Percentiles rank a stretch among this genome's conserved stretches.
Conservation (phyloP, 164 flowering plant species). For the Nymphaea thermarum region DNA sequence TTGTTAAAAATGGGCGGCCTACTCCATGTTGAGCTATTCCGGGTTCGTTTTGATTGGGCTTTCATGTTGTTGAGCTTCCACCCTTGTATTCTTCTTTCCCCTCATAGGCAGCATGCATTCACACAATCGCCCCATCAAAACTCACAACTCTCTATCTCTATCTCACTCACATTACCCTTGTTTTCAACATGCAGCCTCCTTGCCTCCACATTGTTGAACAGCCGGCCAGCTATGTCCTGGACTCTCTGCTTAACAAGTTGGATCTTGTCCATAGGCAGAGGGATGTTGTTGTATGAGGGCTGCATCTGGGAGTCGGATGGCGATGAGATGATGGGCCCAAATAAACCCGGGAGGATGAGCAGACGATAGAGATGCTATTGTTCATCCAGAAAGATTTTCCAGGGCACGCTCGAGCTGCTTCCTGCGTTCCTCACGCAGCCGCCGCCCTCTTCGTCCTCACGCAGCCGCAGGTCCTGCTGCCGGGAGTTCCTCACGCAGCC, state of each 20-base stretch:
- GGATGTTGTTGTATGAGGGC: constrained; percentile 51
- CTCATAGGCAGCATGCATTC: too few species aligned
- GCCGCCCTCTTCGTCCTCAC: too few species aligned
- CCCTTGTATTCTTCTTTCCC: too few species aligned
- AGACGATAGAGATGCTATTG: constrained; percentile 23
- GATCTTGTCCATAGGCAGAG: constrained; percentile 47
- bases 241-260: constrained; percentile 79
- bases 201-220: constrained; percentile 49
- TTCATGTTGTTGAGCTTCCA: too few species aligned
- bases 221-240: constrained; percentile 86
- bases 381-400: too few species aligned
- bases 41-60: too few species aligned
- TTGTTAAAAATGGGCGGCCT: too few species aligned
- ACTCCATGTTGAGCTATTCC: too few species aligned
- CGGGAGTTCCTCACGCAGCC: too few species aligned
- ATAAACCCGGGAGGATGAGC: constrained; percentile 43
- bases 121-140: not conserved
- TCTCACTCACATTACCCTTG: constrained; percentile 14
- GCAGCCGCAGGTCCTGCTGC: too few species aligned
- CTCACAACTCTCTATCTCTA: not conserved
- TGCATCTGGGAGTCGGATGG: constrained; percentile 33
- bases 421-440: too few species aligned
- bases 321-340: constrained; percentile 39
- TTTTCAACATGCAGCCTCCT: constrained; percentile 71
- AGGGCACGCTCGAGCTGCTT: too few species aligned